A percentile compares a stretch with the other conserved stretches of the same genome.
These are phyloP conservation scores for Baeospora myosura DNA, from an alignment of 1,284 basidiomycete species.

Conservation along the genomic window DNA sequence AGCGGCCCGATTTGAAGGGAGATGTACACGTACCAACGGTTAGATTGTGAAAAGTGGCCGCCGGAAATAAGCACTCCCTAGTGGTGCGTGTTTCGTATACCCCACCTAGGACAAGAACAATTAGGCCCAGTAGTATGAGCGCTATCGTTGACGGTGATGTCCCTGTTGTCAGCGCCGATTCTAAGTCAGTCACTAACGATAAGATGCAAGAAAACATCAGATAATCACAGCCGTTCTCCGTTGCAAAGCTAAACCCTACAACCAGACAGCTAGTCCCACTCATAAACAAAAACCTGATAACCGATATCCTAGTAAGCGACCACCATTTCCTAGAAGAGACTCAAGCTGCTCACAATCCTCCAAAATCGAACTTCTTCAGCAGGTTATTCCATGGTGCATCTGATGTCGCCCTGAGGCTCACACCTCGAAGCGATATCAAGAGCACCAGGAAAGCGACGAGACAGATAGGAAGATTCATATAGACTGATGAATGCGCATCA, in stretches of 20 bases:
- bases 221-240: conserved; percentile 56
- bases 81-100: conserved; percentile 59
- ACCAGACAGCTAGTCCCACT: conserved; percentile 64
- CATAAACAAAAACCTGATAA: conserved; percentile 61
- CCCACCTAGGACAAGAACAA: conserved; percentile 48
- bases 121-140: conserved; percentile 48
- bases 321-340: conserved; percentile 7
- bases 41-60: conserved; percentile 47
- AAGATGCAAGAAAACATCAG: conserved; percentile 8
- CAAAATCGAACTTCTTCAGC: conserved; percentile 57
- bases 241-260: conserved; percentile 71
- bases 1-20: conserved; percentile 11
- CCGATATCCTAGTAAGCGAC: conserved; percentile 15
- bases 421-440: conserved; percentile 46
- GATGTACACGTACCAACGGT: conserved; percentile 45
- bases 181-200: no score
- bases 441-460: conserved; percentile 52
- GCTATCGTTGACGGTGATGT: conserved; percentile 47
- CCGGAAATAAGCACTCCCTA: conserved; percentile 67
- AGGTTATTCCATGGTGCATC: conserved; percentile 51
- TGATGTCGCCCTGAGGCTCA: conserved; percentile 37
- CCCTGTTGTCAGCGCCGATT: conserved; percentile 34
- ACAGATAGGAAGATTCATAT: conserved; percentile 73
- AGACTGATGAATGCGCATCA: conserved; percentile 41
- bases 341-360: conserved; percentile 53